Conservation (phyloP, 495 filamentous ascomycete genomes). For the Talaromyces borbonicus region DNA sequence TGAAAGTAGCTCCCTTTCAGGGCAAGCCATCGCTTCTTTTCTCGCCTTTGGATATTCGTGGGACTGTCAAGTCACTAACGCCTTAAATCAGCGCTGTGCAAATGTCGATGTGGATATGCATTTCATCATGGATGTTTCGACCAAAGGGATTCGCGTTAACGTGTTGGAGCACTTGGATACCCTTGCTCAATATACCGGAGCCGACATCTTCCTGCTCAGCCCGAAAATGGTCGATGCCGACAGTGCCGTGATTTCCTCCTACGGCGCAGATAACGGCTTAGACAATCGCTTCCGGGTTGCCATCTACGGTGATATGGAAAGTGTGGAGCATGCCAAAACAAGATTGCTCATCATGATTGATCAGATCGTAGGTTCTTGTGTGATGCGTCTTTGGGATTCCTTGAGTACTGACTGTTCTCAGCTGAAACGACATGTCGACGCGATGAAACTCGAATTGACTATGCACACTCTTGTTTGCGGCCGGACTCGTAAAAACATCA, state of each 20-base stretch:
- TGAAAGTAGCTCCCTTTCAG: not conserved
- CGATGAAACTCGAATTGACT: conserved; percentile 71
- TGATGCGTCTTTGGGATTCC: not conserved
- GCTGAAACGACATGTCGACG: conserved; percentile 80
- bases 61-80: conserved; percentile 11
- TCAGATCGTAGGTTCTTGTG: conserved; percentile 61
- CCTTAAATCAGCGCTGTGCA: conserved; percentile 60
- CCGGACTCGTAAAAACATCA: conserved; percentile 89
- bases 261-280: conserved; percentile 51
- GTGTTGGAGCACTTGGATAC: conserved; percentile 79
- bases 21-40: conserved; percentile 2
- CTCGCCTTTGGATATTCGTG: conserved; percentile 17
- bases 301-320: conserved; percentile 93
- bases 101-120: conserved; percentile 86
- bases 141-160: conserved; percentile 55
- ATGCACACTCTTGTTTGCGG: conserved; percentile 87
- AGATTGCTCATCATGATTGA: conserved; percentile 95
- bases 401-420: conserved; percentile 34
- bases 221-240: conserved; percentile 56
- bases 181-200: conserved; percentile 75
- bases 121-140: conserved; percentile 62
- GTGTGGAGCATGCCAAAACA: conserved; percentile 93
- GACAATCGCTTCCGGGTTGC: conserved; percentile 82
- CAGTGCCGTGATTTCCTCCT: conserved; percentile 44
- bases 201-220: conserved; percentile 89